Evolutionary conservation across 2,329 filamentous ascomycete species (phyloP), one percentile per base, ranked within the genome.

Genomic region (Venturia nashicola): DNA sequence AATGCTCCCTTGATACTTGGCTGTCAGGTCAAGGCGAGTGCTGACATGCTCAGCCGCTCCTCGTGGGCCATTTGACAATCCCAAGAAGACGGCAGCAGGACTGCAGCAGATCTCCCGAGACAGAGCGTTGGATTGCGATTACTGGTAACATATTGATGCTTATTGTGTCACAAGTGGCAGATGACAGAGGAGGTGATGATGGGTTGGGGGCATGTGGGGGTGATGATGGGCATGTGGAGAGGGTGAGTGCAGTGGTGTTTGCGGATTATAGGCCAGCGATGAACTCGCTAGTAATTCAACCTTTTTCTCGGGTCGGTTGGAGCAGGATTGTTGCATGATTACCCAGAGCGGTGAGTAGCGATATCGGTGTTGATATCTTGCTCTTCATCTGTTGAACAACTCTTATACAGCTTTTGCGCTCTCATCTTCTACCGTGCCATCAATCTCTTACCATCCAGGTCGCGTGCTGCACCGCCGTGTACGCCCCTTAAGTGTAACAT

Each of bases 61-160:
- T 36, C 62, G 63, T 46, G 62, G 57, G 4, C 32, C 57, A 16
- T 64, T 64, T 46, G 23, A 48, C 20, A 64, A 64, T 61, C 51
- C 62, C n/a, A 43, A 42, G 11, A 54, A 8, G 27, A 54, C 39
- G 2, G 32, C 27, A 20, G 54, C 32, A 23, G 62, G 27, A 54
- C 39, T 9, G 32, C 27, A 20, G 54, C 32, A 23, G 62, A 64
- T 27, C 48, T n/a, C 27, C 54, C 51, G 14, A 44, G 62, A 11
- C 27, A 64, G 34, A 64, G 62, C 54, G 43, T 64, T 7, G 62
- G 63, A 27, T 27, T 51, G 20, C 46, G 46, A 6, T 27, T 51
- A 27, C 23, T 51, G 46, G 46, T 51, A 12, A 51, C 46, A 27
- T 51, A 27, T 23, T 51, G 46, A 51, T 51, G 20, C 11, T 9